Evolutionary conservation across 371 early-diverging fungal genomes (phyloP).

Genomic region (Rhizopus microsporus): DNA sequence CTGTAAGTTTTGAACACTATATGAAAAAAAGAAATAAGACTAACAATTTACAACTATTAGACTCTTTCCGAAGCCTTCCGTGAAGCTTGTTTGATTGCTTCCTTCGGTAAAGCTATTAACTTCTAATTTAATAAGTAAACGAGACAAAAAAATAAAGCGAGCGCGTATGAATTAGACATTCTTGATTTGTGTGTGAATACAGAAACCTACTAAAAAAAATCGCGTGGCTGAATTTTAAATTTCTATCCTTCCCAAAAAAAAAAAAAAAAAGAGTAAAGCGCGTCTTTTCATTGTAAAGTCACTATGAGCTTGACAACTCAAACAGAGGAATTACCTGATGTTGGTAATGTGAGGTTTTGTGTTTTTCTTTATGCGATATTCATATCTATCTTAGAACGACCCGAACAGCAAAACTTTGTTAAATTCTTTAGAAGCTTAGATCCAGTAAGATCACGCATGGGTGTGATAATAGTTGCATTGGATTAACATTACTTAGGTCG

Average conservation of each 20-base stretch:
- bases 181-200: no score
- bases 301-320: slow-evolving; percentile 7
- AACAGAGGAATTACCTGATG: slow-evolving; percentile 27
- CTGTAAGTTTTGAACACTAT: slow-evolving; percentile 43
- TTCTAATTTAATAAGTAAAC: slow-evolving; percentile 38
- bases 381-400: slow-evolving; percentile 23
- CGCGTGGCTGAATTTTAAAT: not conserved
- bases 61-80: slow-evolving; percentile 97
- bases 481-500: slow-evolving; percentile 16
- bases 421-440: slow-evolving; percentile 32
- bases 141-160: not conserved
- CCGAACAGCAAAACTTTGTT: slow-evolving; percentile 41
- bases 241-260: not conserved
- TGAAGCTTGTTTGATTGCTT: slow-evolving; percentile 92
- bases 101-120: slow-evolving; percentile 73
- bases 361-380: not conserved
- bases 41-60: slow-evolving; percentile 19
- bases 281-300: not conserved
- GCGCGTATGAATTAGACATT: not conserved
- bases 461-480: not conserved
- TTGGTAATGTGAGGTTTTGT: slow-evolving; percentile 17
- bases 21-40: slow-evolving; percentile 6
- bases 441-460: slow-evolving; percentile 13
- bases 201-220: no score
- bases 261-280: not conserved